Evolutionary conservation across 305 asterid genomes (phyloP).

Genomic region (Fraxinus velutina): DNA sequence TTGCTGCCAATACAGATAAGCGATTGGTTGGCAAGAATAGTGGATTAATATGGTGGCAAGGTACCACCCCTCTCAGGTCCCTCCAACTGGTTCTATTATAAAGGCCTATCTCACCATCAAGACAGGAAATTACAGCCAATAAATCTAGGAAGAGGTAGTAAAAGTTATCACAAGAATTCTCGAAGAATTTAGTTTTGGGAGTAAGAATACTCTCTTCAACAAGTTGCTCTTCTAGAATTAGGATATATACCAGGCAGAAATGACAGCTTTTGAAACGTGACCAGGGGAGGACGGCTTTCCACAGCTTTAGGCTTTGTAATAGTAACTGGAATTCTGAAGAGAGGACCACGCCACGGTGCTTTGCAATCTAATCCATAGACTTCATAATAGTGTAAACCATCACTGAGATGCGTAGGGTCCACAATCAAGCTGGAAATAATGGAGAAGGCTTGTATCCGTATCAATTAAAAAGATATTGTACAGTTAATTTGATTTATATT

Average conservation of each 20-base stretch:
- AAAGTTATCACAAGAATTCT: neutral
- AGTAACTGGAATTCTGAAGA: conserved; percentile 87
- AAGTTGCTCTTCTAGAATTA: conserved; percentile 15
- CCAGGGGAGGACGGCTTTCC: conserved; percentile 62
- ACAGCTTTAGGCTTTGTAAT: conserved; percentile 83
- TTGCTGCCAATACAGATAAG: neutral
- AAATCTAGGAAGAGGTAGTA: neutral
- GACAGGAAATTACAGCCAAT: neutral
- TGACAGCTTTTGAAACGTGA: conserved; percentile 59
- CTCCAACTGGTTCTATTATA: neutral
- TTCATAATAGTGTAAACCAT: conserved; percentile 93
- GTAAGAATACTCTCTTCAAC: neutral
- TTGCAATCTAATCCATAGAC: conserved; percentile 81
- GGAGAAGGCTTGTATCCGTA: conserved; percentile 22
- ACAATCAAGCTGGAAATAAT: conserved; percentile 69
- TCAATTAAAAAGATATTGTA: conserved; percentile 17
- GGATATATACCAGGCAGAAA: conserved; percentile 69
- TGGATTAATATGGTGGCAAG: neutral
- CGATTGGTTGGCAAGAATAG: neutral
- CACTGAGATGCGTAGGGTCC: conserved; percentile 74
- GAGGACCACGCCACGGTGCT: conserved; percentile 99
- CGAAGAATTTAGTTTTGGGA: neutral
- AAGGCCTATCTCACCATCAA: neutral
- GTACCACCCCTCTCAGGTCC: neutral
- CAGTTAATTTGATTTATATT: conserved; percentile 6